Evolutionary conservation across 208 protist species (phyloP).

Genomic region (Trypanosoma caninum): DNA sequence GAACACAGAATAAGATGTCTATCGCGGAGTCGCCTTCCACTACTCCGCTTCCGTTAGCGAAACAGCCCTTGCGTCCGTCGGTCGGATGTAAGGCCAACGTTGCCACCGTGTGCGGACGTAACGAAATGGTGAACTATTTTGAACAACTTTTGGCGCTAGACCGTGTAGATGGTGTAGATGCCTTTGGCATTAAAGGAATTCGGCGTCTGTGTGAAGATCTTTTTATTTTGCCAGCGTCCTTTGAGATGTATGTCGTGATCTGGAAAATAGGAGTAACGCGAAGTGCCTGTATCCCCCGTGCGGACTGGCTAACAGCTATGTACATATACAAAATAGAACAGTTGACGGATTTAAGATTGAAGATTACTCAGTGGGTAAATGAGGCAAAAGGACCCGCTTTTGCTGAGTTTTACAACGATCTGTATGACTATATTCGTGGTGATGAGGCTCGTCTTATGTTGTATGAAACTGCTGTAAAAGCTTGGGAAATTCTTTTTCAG

Average conservation of each 20-base stretch:
- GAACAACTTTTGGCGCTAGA: conserved; percentile 46
- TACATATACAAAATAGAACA: conserved; percentile 58
- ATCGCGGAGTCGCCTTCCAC: not conserved
- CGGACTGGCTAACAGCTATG: conserved; percentile 68
- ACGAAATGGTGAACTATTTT: conserved; percentile 63
- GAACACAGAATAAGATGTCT: not conserved
- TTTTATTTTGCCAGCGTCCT: conserved; percentile 25
- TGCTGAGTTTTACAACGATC: conserved; percentile 69
- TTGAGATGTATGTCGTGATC: conserved; percentile 68
- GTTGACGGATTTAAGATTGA: conserved; percentile 36
- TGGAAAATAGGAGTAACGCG: conserved; percentile 74
- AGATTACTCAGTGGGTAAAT: conserved; percentile 47
- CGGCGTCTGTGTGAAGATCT: conserved; percentile 55
- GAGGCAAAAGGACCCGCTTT: conserved; percentile 39
- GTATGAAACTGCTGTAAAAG: conserved; percentile 32
- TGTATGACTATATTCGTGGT: conserved; percentile 86
- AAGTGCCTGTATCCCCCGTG: conserved; percentile 40
- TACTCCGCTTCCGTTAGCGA: not conserved
- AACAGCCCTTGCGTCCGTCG: not conserved
- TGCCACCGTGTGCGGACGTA: conserved; percentile 7
- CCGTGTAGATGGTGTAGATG: conserved; percentile 41
- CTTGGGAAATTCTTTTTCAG: conserved; percentile 68
- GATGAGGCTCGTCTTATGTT: conserved; percentile 69
- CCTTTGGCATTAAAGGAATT: conserved; percentile 51
- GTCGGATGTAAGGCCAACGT: not conserved